These are phyloP conservation scores for Polyporus arcularius DNA, from an alignment of 768 basidiomycete genomes.

Conservation along the genomic window DNA sequence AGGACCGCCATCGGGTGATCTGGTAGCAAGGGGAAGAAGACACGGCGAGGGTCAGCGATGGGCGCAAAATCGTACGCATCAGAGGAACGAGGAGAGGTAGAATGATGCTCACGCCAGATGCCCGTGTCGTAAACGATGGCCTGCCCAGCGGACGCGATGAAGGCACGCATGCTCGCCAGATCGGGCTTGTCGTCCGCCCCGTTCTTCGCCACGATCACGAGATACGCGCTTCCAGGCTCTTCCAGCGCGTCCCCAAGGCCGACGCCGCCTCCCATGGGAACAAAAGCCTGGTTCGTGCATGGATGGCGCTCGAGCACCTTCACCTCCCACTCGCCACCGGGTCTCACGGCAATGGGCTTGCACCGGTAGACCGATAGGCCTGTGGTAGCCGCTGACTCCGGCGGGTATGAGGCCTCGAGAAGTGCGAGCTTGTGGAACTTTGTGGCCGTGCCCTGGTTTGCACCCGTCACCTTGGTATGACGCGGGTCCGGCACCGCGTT, in stretches of 20 bases:
- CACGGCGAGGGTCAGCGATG: background rate
- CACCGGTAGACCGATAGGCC: slow-evolving; percentile 87
- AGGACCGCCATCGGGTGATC: slow-evolving; percentile 93
- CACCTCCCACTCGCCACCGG: slow-evolving; percentile 55
- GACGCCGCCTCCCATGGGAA: slow-evolving; percentile 79
- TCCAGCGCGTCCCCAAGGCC: slow-evolving; percentile 45
- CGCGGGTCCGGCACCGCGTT: slow-evolving; percentile 61
- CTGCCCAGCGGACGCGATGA: slow-evolving; percentile 77
- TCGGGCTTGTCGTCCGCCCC: slow-evolving; percentile 79
- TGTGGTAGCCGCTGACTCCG: slow-evolving; percentile 52
- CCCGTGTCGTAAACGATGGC: slow-evolving; percentile 84
- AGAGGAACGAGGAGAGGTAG: background rate
- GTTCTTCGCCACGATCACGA: slow-evolving; percentile 87
- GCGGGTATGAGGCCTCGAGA: slow-evolving; percentile 67
- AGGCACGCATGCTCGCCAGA: slow-evolving; percentile 72
- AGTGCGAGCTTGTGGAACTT: slow-evolving; percentile 92
- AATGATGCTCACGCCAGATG: slow-evolving; percentile 82
- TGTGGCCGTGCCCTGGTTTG: slow-evolving; percentile 86
- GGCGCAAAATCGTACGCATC: background rate
- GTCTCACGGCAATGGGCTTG: slow-evolving; percentile 52
- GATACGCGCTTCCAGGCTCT: slow-evolving; percentile 58
- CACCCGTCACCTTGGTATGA: slow-evolving; percentile 70
- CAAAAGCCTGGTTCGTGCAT: slow-evolving; percentile 88
- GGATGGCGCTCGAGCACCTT: slow-evolving; percentile 86
- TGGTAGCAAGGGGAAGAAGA: slow-evolving; percentile 30